Evolutionary conservation across 2,329 filamentous ascomycete genomes (phyloP), one percentile per base, ranked within the genome.

Genomic region (Pseudogymnoascus sp.): DNA sequence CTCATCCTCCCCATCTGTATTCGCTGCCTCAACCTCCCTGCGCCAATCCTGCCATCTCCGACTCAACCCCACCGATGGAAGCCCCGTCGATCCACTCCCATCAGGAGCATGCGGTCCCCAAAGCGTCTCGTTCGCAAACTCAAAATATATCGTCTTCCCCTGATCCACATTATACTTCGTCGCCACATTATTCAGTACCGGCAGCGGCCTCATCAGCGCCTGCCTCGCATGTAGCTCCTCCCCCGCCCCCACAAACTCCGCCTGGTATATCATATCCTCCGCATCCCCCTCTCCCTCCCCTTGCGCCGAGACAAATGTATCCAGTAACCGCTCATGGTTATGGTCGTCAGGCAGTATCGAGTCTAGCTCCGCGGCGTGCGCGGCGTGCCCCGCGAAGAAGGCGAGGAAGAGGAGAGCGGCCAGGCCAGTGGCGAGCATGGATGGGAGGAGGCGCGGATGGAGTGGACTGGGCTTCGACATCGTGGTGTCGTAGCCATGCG

Each of bases 361-460:
- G 62, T 75, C 72, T 12, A 80, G 65, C 61, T 90, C 85, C 60
- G 80, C 77, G 8, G 88, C 88, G 67, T 87, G 80, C 52, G 84
- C 87, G 66, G 86, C 80, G 60, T 79, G 78, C 15, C 82, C 81
- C 48, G 80, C 80, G 62, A 82, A 81, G 37, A 89, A 77, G 27
- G 83, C 73, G 62, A 88, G 75, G 71, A 85, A 88, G 42, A 91
- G 72, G 39, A 84, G 35, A 35, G 87, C 68, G 33, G 89, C 73
- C 59, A 88, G 71, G 31, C 83, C 74, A 33, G 84, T 83, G 61
- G 85, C 83, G 69, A 82, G 77, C 60, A 88, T 72, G 62, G 87
- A 89, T 69, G 86, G 85, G 71, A 83, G 82, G 70, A 90, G 82
- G 72, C 88, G 87, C 76, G 86, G 87, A 77, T 89, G 89, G 67